Percentiles rank a stretch among this genome's conserved stretches.
Evolutionary conservation across 129 eudicot species (phyloP).

Genomic region (Flaveria sonorensis): DNA sequence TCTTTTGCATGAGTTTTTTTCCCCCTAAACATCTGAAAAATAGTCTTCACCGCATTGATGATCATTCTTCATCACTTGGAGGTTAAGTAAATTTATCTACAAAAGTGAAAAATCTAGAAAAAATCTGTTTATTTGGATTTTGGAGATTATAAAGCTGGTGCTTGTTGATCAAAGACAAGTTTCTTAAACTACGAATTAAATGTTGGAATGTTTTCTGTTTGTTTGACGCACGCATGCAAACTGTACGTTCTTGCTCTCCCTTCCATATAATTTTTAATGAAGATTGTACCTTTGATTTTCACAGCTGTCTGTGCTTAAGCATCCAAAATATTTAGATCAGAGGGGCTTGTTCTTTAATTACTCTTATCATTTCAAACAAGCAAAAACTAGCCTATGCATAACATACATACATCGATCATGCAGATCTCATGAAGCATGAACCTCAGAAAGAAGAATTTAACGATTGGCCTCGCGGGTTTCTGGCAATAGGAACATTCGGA

Average conservation of each 20-base stretch:
- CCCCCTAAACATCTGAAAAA: too few species aligned
- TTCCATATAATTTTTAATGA: background rate
- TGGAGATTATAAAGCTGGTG: background rate
- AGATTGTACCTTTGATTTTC: conserved; percentile 12
- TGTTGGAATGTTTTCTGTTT: conserved; percentile 14
- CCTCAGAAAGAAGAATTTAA: conserved; percentile 64
- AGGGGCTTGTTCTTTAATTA: background rate
- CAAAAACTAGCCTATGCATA: background rate
- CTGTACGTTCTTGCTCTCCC: background rate
- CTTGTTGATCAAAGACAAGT: conserved; percentile 6
- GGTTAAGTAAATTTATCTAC: background rate
- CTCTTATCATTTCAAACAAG: background rate
- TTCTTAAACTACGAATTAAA: conserved; percentile 11
- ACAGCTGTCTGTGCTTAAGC: conserved; percentile 26
- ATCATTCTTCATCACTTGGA: conserved; percentile 1
- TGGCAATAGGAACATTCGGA: conserved; percentile 90
- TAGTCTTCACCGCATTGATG: too few species aligned
- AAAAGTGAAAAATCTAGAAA: background rate
- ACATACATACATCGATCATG: background rate
- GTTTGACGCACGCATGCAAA: background rate
- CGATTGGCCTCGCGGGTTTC: conserved; percentile 73
- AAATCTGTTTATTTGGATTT: background rate
- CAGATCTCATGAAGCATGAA: conserved; percentile 60
- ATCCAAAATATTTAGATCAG: background rate
- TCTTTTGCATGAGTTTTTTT: background rate